These are phyloP conservation scores for Prototheca wickerhamii DNA, from an alignment of 163 green algal genomes.

Conservation along the genomic window DNA sequence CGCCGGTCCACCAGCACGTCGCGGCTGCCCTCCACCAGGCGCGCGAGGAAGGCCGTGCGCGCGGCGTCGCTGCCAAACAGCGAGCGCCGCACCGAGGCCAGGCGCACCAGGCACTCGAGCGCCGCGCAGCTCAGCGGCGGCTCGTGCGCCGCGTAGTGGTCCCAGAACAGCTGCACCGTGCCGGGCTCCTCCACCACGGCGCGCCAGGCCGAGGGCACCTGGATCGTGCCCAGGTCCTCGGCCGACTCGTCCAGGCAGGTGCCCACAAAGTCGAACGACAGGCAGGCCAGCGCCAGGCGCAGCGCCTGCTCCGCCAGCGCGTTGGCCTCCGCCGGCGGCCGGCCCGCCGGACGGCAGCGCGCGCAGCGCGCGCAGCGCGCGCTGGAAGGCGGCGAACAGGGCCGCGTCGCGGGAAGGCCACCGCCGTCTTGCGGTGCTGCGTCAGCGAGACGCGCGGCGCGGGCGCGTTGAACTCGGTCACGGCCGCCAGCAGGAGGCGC, in stretches of 20 bases:
- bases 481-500: conserved; percentile 78
- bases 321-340: neutral
- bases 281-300: conserved; percentile 68
- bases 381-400: conserved; percentile 62
- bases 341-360: conserved; percentile 31
- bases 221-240: conserved; percentile 94
- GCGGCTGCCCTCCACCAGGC: conserved; percentile 77
- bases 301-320: conserved; percentile 53
- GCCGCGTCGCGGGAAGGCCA: conserved; percentile 44
- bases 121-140: conserved; percentile 74
- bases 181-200: conserved; percentile 66
- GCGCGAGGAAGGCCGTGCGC: conserved; percentile 72
- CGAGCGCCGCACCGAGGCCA: conserved; percentile 84
- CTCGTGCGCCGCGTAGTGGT: conserved; percentile 70
- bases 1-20: conserved; percentile 61
- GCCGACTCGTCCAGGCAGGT: conserved; percentile 89
- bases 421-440: conserved; percentile 87
- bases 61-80: conserved; percentile 85
- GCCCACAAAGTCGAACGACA: conserved; percentile 98
- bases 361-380: conserved; percentile 51
- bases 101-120: conserved; percentile 89
- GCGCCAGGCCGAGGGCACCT: conserved; percentile 81
- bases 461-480: conserved; percentile 82
- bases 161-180: conserved; percentile 77
- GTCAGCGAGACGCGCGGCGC: conserved; percentile 82